phyloP scores from a whole-genome alignment of 2,329 filamentous ascomycete genomes.

The Chalara sp. region DNA sequence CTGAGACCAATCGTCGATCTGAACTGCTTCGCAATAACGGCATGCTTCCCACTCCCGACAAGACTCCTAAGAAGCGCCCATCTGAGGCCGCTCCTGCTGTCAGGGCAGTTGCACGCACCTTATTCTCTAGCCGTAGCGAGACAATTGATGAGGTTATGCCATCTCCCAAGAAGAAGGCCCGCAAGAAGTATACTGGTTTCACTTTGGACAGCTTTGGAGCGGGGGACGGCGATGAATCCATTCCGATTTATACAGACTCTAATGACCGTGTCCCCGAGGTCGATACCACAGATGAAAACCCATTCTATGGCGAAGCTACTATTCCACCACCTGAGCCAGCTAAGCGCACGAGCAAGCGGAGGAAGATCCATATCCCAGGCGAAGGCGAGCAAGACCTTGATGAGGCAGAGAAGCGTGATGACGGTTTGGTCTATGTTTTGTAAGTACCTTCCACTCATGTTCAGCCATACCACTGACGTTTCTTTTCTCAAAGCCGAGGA shows the following conservation, averaged over 20 bases:
- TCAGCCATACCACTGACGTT: slow-evolving; percentile 20
- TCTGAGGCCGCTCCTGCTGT: slow-evolving; percentile 44
- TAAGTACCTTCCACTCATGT: slow-evolving; percentile 42
- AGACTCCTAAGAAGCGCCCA: slow-evolving; percentile 60
- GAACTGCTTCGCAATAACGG: slow-evolving; percentile 25
- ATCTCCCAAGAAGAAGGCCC: slow-evolving; percentile 52
- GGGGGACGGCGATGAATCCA: slow-evolving; percentile 47
- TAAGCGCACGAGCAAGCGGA: slow-evolving; percentile 48
- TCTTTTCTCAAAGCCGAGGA: slow-evolving; percentile 53
- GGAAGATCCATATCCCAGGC: slow-evolving; percentile 43
- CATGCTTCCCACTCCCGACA: slow-evolving; percentile 72
- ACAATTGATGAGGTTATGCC: slow-evolving; percentile 50
- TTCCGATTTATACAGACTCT: slow-evolving; percentile 71
- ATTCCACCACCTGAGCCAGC: slow-evolving; percentile 32
- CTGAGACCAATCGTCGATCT: slow-evolving; percentile 13
- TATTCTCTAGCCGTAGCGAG: slow-evolving; percentile 43
- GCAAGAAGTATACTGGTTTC: slow-evolving; percentile 49
- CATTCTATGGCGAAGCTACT: slow-evolving; percentile 52
- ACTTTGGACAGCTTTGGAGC: slow-evolving; percentile 51
- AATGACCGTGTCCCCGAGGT: slow-evolving; percentile 68
- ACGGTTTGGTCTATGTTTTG: slow-evolving; percentile 74
- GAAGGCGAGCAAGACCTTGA: slow-evolving; percentile 37
- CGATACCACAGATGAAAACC: slow-evolving; percentile 62
- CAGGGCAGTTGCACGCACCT: slow-evolving; percentile 49
- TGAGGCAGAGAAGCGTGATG: slow-evolving; percentile 59